Base-by-base conservation (phyloP, 805 yeast species). In the Yarrowia divulgata region DNA sequence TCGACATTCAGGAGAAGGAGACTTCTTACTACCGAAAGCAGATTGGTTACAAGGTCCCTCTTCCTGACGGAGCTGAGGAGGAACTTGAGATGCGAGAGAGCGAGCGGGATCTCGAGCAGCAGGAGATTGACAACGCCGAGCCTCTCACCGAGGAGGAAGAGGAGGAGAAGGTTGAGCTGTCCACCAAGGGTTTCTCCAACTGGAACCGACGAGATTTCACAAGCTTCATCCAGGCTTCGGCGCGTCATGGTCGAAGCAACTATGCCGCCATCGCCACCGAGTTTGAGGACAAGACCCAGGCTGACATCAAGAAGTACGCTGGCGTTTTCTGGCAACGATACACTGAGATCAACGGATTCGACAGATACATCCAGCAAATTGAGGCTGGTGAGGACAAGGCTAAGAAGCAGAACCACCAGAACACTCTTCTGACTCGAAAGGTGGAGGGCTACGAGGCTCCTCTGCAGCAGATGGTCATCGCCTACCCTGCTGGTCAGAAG, bases 171-270 rank as follows among this genome's bases (percentile, higher is more conserved):
- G 90, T 89, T 75, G 84, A 82, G 63, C 85, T 88, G 54, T 81
- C 89, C 60, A 74, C 77, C 9, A 84, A 89, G 73, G 98, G 98
- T 0, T 94, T 85, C 76, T 79, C 85, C 45, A 85, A 86, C 75
- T 93, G 97, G 95, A 86, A 90, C 67, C 85, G 97, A 79, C 84
- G 93, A 68, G 98, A 95, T 74, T 93, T 94, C 76, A 88, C 88
- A 70, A 91, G 90, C 72, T 93, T 93, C 75, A 85, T 94, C 68
- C 86, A 85, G 66, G 81, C 87, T 32, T 84, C 87, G 73, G 89
- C 90, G 14, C 91, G 90, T 76, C 85, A 90, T 76, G 98, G 99
- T 3, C 84, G 97, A 68, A 85, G 89, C 71, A 85, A 91, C 19
- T 81, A 90, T 63, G 82, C 82, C 29, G 84, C 86, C 1, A 93